These are phyloP conservation scores for Gloeopeniophorella convolvens DNA, from an alignment of 768 basidiomycete species.

Conservation along the genomic window DNA sequence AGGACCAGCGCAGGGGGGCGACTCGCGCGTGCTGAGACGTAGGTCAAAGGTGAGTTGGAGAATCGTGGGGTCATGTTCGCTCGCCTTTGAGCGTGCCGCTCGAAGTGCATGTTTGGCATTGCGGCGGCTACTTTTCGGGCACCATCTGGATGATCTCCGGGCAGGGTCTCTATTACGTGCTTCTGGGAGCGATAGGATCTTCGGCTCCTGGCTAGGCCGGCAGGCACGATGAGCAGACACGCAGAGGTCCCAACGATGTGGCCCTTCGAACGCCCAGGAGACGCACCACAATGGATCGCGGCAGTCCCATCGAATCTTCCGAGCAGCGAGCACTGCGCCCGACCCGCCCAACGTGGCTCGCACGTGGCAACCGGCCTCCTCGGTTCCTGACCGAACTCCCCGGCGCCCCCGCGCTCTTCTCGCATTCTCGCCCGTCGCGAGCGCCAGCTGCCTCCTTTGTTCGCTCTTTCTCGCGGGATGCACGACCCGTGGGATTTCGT, in stretches of 20 bases:
- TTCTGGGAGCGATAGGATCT: neutral
- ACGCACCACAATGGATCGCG: neutral
- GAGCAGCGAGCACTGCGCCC: neutral
- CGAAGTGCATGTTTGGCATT: no score
- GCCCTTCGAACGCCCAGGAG: neutral
- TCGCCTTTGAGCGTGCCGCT: neutral
- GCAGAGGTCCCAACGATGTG: no score
- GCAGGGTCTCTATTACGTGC: neutral
- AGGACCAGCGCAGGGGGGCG: neutral
- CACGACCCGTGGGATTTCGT: no score
- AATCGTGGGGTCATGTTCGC: neutral
- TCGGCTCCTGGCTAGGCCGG: no score
- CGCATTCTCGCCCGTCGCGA: no score
- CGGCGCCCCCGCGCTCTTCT: no score
- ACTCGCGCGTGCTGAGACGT: neutral
- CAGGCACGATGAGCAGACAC: no score
- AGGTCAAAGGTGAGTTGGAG: neutral
- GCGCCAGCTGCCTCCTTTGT: no score
- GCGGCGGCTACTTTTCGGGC: slow-evolving; percentile 3
- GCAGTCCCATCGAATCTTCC: neutral
- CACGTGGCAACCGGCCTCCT: neutral
- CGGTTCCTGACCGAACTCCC: neutral
- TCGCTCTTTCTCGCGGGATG: no score
- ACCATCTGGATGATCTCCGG: slow-evolving; percentile 4
- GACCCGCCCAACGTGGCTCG: neutral